Evolutionary conservation across 106 monocot genomes (phyloP).

Genomic region (Acorus calamus): DNA sequence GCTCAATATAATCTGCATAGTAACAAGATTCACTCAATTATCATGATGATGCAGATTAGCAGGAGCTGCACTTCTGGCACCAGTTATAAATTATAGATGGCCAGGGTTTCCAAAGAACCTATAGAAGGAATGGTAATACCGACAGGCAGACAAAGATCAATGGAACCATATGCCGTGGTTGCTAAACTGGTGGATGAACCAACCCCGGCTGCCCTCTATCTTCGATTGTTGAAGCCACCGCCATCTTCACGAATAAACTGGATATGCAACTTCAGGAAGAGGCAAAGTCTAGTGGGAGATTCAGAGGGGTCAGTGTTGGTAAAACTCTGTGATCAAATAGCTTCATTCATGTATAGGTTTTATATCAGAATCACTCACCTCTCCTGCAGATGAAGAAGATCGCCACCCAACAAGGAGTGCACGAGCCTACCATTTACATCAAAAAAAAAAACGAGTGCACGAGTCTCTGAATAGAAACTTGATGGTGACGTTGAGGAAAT

Average conservation of each 20-base stretch:
- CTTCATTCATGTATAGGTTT: too few species aligned
- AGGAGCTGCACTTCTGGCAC: constrained; percentile 51
- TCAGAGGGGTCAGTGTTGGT: constrained; percentile 18
- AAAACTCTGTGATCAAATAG: neutral
- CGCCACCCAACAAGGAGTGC: too few species aligned
- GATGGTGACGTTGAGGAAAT: too few species aligned
- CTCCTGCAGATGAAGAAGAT: too few species aligned
- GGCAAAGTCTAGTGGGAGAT: constrained; percentile 10
- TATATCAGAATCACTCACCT: too few species aligned
- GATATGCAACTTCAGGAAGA: constrained; percentile 25
- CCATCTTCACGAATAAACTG: constrained; percentile 30
- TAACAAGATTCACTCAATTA: neutral
- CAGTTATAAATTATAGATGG: constrained; percentile 66
- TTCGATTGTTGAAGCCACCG: constrained; percentile 35
- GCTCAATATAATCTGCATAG: too few species aligned
- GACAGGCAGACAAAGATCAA: constrained; percentile 46
- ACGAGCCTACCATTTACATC: too few species aligned
- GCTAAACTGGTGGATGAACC: constrained; percentile 77
- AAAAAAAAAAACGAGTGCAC: too few species aligned
- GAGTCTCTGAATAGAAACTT: too few species aligned
- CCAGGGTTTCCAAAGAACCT: constrained; percentile 43
- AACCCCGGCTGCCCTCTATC: constrained; percentile 57
- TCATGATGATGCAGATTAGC: constrained; percentile 28
- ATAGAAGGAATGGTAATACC: constrained; percentile 13
- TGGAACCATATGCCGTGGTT: constrained; percentile 67